Evolutionary conservation across 345 rosid genomes (phyloP), one percentile per base, ranked within the genome.

Genomic region (Eucalyptus regnans): DNA sequence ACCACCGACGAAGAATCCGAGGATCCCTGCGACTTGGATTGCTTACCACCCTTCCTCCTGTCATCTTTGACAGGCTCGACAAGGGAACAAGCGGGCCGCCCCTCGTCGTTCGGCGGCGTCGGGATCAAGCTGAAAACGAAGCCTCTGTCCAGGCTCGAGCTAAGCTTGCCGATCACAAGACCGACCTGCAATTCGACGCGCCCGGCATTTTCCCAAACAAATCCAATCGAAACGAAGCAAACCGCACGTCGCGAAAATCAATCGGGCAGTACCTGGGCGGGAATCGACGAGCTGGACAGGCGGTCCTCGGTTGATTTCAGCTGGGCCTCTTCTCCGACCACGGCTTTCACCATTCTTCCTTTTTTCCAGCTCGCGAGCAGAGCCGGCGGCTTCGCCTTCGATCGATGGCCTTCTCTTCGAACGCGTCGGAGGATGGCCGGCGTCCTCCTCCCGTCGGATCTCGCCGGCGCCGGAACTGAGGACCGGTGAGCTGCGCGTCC

Each of bases 111-210:
- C 20, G 88, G 91, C 6, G 99, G 99, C 33, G 98, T 97, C 5
- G 98, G 96, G 37, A 97, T 88, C 91, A 97, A 93, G 93, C 96
- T 96, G 91, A 94, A 96, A 76, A 96, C 96, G 86, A 95, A 96
- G 31, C 98, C 99, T 13, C 98, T 93, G 91, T 96, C 99, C 41
- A 97, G 90, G 50, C 86, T 52, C 86, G 97, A 91, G 94, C 97
- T 97, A 71, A 97, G 95, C 95, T 94, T 96, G 29, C 99, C 99
- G 50, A 97, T 95, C 89, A 94, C 97, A 58, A 96, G 92, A 86
- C 99, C 99, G 80, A 97, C 98, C 99, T 97, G 89, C 83, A 87
- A 88, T 51, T 56, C 68, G 49, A 76, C 23, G 20, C 25, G 44
- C 48, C 48, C 27, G 13, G 84, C 84, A 76, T 37, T 76, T 11